Conservation (phyloP, 331 rosid genomes). For the Acacia pycnantha region DNA sequence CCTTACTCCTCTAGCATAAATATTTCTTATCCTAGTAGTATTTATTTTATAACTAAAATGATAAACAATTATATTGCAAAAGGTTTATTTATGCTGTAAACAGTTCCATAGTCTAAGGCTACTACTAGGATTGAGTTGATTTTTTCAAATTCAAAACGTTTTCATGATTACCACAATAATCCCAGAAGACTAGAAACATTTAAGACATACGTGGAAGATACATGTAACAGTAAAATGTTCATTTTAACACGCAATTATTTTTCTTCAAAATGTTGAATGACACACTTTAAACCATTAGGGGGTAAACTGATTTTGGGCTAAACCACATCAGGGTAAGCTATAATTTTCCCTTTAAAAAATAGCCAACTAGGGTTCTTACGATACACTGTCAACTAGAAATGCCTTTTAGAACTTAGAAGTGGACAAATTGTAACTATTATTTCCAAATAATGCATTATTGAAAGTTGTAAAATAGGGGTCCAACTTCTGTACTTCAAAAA, state of each 20-base stretch:
- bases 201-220: background rate
- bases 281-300: background rate
- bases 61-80: background rate
- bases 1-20: background rate
- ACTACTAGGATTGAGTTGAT: too few relatives aligned
- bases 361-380: background rate
- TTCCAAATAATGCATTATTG: constrained; percentile 11
- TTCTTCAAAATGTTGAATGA: background rate
- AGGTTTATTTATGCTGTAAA: background rate
- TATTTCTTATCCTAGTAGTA: too few relatives aligned
- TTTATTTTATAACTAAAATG: background rate
- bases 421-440: background rate
- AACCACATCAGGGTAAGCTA: background rate
- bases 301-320: background rate
- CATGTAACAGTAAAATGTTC: background rate
- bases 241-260: background rate
- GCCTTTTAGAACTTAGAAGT: background rate
- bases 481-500: background rate
- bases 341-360: background rate
- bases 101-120: background rate
- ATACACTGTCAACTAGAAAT: background rate
- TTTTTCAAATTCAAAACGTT: too few relatives aligned
- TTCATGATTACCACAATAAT: background rate
- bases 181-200: background rate
- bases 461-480: constrained; percentile 4